These are phyloP conservation scores for Backusella liffmaniae DNA, from an alignment of 192 early-diverging fungal species.

Conservation along the genomic window DNA sequence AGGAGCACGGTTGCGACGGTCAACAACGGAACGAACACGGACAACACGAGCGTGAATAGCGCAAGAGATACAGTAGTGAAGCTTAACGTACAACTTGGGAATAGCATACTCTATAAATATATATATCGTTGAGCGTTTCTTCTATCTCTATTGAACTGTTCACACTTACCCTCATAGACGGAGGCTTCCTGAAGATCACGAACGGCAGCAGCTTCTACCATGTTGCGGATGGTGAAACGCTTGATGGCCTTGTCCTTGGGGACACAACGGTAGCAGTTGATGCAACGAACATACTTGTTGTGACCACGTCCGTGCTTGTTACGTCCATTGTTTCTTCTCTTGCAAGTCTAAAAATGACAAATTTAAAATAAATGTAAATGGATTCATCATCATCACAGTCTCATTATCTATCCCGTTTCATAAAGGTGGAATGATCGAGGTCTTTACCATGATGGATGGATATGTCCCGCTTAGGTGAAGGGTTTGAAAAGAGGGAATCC, in stretches of 20 bases:
- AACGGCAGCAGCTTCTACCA: slow-evolving; percentile 97
- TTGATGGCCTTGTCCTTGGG: slow-evolving; percentile 99
- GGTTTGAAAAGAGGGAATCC: slow-evolving; percentile 17
- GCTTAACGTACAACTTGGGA: slow-evolving; percentile 99
- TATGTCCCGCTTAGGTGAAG: slow-evolving; percentile 17
- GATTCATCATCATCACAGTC: not conserved
- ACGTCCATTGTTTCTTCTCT: slow-evolving; percentile 99
- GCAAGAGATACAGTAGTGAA: slow-evolving; percentile 97
- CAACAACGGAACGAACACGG: slow-evolving; percentile 88
- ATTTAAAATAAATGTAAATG: not conserved
- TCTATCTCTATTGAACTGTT: not conserved
- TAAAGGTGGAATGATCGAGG: not conserved
- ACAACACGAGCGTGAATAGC: slow-evolving; percentile 95
- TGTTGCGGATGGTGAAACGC: slow-evolving; percentile 97
- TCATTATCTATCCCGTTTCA: not conserved
- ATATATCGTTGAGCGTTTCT: slow-evolving; percentile 18
- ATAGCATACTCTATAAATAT: slow-evolving; percentile 76
- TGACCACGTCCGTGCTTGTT: slow-evolving; percentile 99
- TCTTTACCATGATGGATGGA: slow-evolving; percentile 21
- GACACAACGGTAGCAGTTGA: slow-evolving; percentile 97
- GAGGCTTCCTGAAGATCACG: slow-evolving; percentile 97
- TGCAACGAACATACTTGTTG: slow-evolving; percentile 97
- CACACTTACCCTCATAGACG: slow-evolving; percentile 78
- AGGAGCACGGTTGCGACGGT: slow-evolving; percentile 91
- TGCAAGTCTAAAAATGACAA: slow-evolving; percentile 73